Percentiles rank a stretch among this genome's conserved stretches.
Conservation (phyloP, 371 early-diverging fungal genomes). For the Parasitella parasitica region DNA sequence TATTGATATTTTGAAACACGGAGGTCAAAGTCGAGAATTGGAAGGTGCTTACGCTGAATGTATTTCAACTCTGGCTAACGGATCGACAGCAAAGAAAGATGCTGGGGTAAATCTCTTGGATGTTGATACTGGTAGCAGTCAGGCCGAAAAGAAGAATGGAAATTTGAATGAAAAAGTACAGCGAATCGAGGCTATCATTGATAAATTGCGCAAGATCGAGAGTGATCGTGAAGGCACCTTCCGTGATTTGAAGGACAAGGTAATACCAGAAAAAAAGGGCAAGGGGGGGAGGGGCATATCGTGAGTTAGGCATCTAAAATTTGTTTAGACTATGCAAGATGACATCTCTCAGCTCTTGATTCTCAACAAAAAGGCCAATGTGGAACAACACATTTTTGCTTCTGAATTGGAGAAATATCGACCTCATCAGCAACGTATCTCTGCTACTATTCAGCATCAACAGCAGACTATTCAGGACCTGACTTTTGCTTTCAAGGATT, state of each 20-base stretch:
- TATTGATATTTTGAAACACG: conserved; percentile 58
- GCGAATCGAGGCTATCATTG: conserved; percentile 68
- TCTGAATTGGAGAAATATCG: conserved; percentile 89
- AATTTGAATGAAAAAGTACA: conserved; percentile 52
- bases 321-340: conserved; percentile 71
- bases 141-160: conserved; percentile 23
- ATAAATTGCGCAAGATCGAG: conserved; percentile 76
- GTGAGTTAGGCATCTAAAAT: background rate
- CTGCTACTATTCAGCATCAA: conserved; percentile 76
- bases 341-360: conserved; percentile 87
- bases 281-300: background rate
- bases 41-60: conserved; percentile 64
- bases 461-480: conserved; percentile 75
- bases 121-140: conserved; percentile 54
- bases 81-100: conserved; percentile 24
- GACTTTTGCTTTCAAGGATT: conserved; percentile 66
- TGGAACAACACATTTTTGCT: conserved; percentile 85
- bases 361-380: conserved; percentile 75
- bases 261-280: conserved; percentile 17
- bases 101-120: conserved; percentile 59
- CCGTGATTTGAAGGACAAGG: conserved; percentile 81
- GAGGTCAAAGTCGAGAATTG: conserved; percentile 58
- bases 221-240: conserved; percentile 76
- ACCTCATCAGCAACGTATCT: conserved; percentile 73
- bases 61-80: conserved; percentile 34